A percentile compares a stretch with the other conserved stretches of the same genome.
Conservation (phyloP, 768 basidiomycete genomes). For the Mycena polygramma region DNA sequence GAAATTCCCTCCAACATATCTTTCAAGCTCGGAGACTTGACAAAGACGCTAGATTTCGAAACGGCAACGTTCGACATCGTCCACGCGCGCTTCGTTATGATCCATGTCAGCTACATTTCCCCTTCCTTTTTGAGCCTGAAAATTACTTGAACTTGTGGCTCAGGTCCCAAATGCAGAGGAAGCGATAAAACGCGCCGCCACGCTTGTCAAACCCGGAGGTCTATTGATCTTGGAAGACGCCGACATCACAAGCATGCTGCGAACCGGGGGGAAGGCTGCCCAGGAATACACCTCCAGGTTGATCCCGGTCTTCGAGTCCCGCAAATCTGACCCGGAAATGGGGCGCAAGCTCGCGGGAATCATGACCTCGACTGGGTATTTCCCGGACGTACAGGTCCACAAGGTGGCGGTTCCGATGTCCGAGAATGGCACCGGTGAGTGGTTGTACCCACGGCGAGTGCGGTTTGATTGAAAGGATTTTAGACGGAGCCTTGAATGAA, state of each 20-base stretch:
- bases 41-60: neutral
- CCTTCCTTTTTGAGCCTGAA: neutral
- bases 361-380: neutral
- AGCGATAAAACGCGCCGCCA: neutral
- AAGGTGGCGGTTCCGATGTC: neutral
- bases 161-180: neutral
- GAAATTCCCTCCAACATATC: neutral
- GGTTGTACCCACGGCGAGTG: neutral
- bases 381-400: neutral
- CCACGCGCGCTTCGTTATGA: neutral
- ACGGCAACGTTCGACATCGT: neutral
- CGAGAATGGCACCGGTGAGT: neutral
- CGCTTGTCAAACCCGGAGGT: conserved; percentile 18
- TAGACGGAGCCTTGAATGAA: neutral
- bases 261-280: conserved; percentile 1
- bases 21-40: neutral
- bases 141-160: neutral
- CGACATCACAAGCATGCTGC: neutral
- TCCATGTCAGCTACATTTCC: neutral
- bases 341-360: neutral
- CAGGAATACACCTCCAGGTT: neutral
- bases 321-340: neutral
- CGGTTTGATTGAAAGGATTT: neutral
- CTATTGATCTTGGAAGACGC: conserved; percentile 17
- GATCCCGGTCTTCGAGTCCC: neutral